Conservation (phyloP, 2,329 filamentous ascomycete genomes). For the Emergomyces orientalis region DNA sequence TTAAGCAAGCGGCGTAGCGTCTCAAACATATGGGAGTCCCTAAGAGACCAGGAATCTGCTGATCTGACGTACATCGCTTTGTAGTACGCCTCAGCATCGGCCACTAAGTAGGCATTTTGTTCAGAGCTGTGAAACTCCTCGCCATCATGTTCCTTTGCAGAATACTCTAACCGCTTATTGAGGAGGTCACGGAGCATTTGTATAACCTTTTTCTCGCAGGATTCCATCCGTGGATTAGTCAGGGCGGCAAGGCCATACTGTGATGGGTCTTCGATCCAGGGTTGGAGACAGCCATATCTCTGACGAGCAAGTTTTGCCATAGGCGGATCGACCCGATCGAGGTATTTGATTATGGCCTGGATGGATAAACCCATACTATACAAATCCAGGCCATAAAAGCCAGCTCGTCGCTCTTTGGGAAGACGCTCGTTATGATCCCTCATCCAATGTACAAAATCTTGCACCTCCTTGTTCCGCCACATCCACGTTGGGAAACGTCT, state of each 20-base stretch:
- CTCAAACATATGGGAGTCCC: constrained; percentile 46
- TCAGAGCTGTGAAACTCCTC: constrained; percentile 43
- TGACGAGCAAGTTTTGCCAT: constrained; percentile 37
- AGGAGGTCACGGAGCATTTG: constrained; percentile 40
- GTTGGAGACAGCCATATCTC: constrained; percentile 40
- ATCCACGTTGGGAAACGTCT: constrained; percentile 48
- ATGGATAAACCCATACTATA: constrained; percentile 43
- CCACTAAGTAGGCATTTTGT: constrained; percentile 44
- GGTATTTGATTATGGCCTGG: constrained; percentile 40
- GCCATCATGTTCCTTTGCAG: constrained; percentile 27
- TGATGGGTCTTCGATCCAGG: constrained; percentile 43
- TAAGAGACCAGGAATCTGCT: constrained; percentile 43
- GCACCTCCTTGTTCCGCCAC: constrained; percentile 47
- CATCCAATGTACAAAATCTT: constrained; percentile 45
- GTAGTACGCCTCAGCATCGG: constrained; percentile 45
- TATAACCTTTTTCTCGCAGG: constrained; percentile 41
- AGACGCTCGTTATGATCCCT: constrained; percentile 34
- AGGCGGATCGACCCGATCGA: constrained; percentile 38
- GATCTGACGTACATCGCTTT: constrained; percentile 45
- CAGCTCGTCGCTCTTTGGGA: constrained; percentile 25
- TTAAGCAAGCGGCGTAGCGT: constrained; percentile 39
- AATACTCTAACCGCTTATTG: constrained; percentile 35
- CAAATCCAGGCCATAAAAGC: constrained; percentile 46
- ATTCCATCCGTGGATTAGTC: constrained; percentile 29
- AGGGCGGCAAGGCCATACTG: constrained; percentile 40